Evolutionary conservation across 148 eudicot genomes (phyloP), one percentile per base, ranked within the genome.

Genomic region (Chenopodium suecicum): DNA sequence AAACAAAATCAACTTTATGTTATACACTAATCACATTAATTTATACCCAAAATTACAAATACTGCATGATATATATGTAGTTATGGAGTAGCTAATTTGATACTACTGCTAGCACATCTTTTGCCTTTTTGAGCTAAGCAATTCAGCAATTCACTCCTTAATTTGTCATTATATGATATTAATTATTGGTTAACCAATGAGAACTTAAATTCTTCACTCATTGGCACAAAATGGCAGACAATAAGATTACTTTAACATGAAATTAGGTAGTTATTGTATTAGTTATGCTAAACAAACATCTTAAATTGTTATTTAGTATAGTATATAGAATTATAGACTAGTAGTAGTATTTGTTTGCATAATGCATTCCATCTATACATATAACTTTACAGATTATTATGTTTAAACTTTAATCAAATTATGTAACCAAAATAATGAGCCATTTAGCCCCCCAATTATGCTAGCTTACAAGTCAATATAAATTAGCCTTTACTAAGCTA

Each of bases 51-150:
- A 62, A 56, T 54, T 69, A 27, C 37, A 10, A 27, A 27, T 67
- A 67, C 17, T 67, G 29, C 17, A 56, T 56, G 31, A 50, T 31
- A 31, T 29, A 68, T 69, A 32, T 7, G 34, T 32, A 14, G 46
- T 56, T 1, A 1, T 60, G 46, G 44, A 29, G 19, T 63, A 81
- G 62, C 6, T 62, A 32, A 25, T 11, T 46, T 31, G 68, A 20
- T 23, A 71, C 14, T 41, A 29, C 1, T 74, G 83, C 67, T 81
- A 81, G 79, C 75, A 50, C 75, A 74, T 81, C 73, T 48, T 67
- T 75, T 68, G 46, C 75, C 79, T 76, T 76, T 80, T 82, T 52
- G 74, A 67, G 79, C 68, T 81, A 60, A 81, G 31, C 79, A 81
- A 67, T 81, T 66, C 37, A 47, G 73, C 22, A 67, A 0, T 48